Evolutionary conservation across 2,329 filamentous ascomycete species (phyloP), one percentile per base, ranked within the genome.

Genomic region (Pleomassaria siparia): DNA sequence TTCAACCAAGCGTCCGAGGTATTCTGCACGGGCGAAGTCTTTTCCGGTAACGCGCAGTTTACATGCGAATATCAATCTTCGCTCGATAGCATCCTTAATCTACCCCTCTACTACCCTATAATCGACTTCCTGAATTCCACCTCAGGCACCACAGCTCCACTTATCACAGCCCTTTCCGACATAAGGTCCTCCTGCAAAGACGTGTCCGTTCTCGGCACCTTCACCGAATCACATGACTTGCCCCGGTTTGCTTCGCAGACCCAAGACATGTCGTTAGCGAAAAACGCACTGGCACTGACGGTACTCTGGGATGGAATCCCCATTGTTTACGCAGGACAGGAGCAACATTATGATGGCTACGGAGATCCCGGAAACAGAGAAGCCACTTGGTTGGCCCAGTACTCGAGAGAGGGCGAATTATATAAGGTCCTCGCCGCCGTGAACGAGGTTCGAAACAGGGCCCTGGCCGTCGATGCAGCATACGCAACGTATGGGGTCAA

Each of bases 391-490:
- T 52, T 66, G 3, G 64, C 64, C 13, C 61, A 59, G 1, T 78
- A 76, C 58, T 60, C 74, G 45, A 74, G 68, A 12, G 46, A 58
- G 6, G 54, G 70, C 0, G 61, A 63, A 2, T 64, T 80, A 4
- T 78, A 73, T 63, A 58, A 62, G 15, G 56, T 64, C 32, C 71
- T 62, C 25, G 51, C 64, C 3, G 71, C 60, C 7, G 53, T 78
- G 20, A 78, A 78, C 50, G 47, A 58, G 16, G 62, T 77, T 20
- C 73, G 77, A 10, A 73, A 71, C 41, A 69, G 70, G 12, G 76
- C 73, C 2, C 64, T 78, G 15, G 49, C 47, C 3, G 55, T 60
- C 3, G 72, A 75, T 37, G 46, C 51, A 4, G 58, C 56, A 12
- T 80, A 78, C 51, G 53, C 75, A 8, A 71, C 63, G 0, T 74